Conservation (phyloP, 2,329 filamentous ascomycete genomes). For the Septoria linicola region DNA sequence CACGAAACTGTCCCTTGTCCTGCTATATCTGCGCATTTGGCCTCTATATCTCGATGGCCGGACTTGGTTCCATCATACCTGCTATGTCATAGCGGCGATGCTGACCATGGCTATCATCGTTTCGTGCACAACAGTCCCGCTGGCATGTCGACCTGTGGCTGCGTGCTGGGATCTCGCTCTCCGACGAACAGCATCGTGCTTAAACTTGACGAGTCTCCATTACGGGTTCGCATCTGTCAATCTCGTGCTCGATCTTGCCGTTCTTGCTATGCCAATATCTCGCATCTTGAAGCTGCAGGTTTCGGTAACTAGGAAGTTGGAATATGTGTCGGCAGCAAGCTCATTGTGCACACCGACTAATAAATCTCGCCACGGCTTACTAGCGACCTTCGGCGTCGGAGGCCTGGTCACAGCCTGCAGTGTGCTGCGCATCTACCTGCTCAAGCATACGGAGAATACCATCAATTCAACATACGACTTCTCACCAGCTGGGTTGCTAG, state of each 20-base stretch:
- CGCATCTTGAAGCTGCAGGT: not conserved
- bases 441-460: constrained; percentile 4
- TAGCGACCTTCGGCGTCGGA: constrained; percentile 5
- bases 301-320: constrained; percentile 1
- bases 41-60: not conserved
- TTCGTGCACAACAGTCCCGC: not conserved
- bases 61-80: not conserved
- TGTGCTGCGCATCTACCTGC: constrained; percentile 9
- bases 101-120: not conserved
- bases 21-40: constrained; percentile 11
- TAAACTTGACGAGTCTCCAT: constrained; percentile 5
- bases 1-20: constrained; percentile 2
- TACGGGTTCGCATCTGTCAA: constrained; percentile 7
- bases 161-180: constrained; percentile 9
- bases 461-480: constrained; percentile 6
- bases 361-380: not conserved
- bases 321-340: not conserved
- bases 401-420: constrained; percentile 6
- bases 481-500: constrained; percentile 5
- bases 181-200: not conserved
- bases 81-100: constrained; percentile 1
- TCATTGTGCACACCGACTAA: not conserved
- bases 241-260: constrained; percentile 1
- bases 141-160: constrained; percentile 4
- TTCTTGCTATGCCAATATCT: constrained; percentile 1